These are phyloP conservation scores for Coffea eugenioides DNA, from an alignment of 257 asterid genomes.

Conservation along the genomic window DNA sequence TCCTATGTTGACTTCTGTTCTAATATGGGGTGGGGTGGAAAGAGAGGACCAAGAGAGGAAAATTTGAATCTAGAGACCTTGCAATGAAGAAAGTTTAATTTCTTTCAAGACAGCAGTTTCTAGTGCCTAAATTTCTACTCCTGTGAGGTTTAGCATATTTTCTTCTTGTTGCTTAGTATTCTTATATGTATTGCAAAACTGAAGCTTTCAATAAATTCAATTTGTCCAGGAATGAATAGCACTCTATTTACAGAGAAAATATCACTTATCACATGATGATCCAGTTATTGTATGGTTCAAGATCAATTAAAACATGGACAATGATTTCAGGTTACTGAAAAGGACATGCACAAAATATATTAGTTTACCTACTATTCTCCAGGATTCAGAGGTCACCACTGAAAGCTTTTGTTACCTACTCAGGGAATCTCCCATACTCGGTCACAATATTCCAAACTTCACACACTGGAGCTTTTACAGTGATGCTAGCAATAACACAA, in stretches of 20 bases:
- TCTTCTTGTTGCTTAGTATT: not conserved
- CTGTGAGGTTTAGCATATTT: not conserved
- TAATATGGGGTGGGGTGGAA: not conserved
- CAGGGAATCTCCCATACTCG: slow-evolving; percentile 82
- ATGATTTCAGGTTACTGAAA: not conserved
- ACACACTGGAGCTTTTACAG: slow-evolving; percentile 83
- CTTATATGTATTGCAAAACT: not conserved
- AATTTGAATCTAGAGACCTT: not conserved
- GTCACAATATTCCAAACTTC: slow-evolving; percentile 91
- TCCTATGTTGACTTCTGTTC: not conserved
- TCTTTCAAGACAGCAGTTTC: not conserved
- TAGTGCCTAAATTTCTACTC: not conserved
- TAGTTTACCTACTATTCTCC: not conserved
- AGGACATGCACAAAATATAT: not conserved
- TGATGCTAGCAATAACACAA: slow-evolving; percentile 88
- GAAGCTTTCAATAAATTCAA: not conserved
- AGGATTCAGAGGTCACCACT: not conserved
- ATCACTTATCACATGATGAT: not conserved
- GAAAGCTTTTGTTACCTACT: slow-evolving; percentile 47
- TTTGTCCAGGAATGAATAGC: not conserved
- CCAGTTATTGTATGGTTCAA: not conserved
- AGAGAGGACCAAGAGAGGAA: not conserved
- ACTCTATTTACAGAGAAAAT: not conserved
- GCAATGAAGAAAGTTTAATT: not conserved
- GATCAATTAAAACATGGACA: not conserved